Conservation (phyloP, 1,139 yeast genomes). For the Debaryomycetaceae sp. region DNA sequence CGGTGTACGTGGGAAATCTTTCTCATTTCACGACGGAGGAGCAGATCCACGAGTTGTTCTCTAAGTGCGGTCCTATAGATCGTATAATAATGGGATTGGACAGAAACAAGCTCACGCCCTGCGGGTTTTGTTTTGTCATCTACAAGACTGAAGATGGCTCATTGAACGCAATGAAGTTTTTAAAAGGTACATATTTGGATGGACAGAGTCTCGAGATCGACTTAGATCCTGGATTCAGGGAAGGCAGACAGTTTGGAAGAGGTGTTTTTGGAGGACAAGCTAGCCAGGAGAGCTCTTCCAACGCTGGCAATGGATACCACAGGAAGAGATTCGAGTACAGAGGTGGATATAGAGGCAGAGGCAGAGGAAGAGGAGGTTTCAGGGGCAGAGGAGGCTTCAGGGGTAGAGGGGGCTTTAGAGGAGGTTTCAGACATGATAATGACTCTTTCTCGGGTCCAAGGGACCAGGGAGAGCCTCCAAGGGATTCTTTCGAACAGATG, state of each 20-base stretch:
- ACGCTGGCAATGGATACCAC: slow-evolving; percentile 16
- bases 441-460: neutral
- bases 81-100: slow-evolving; percentile 92
- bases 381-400: slow-evolving; percentile 26
- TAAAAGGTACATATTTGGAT: slow-evolving; percentile 78
- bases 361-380: slow-evolving; percentile 26
- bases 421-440: slow-evolving; percentile 12
- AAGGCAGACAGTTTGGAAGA: slow-evolving; percentile 92
- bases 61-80: slow-evolving; percentile 72
- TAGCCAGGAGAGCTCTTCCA: slow-evolving; percentile 30
- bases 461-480: neutral
- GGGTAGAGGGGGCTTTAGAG: slow-evolving; percentile 21
- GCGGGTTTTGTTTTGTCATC: slow-evolving; percentile 92
- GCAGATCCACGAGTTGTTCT: slow-evolving; percentile 81
- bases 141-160: slow-evolving; percentile 68
- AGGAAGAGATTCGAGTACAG: slow-evolving; percentile 18
- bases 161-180: slow-evolving; percentile 72
- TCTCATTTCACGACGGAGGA: slow-evolving; percentile 92
- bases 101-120: slow-evolving; percentile 82
- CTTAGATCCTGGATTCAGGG: slow-evolving; percentile 90
- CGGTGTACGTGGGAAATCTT: slow-evolving; percentile 82
- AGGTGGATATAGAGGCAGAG: slow-evolving; percentile 26
- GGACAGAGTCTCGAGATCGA: slow-evolving; percentile 79
- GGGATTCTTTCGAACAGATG: neutral
- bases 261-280: slow-evolving; percentile 89